A percentile compares a stretch with the other conserved stretches of the same genome.
These are phyloP conservation scores for Casuarina glauca DNA, from an alignment of 306 rosid species.

Conservation along the genomic window DNA sequence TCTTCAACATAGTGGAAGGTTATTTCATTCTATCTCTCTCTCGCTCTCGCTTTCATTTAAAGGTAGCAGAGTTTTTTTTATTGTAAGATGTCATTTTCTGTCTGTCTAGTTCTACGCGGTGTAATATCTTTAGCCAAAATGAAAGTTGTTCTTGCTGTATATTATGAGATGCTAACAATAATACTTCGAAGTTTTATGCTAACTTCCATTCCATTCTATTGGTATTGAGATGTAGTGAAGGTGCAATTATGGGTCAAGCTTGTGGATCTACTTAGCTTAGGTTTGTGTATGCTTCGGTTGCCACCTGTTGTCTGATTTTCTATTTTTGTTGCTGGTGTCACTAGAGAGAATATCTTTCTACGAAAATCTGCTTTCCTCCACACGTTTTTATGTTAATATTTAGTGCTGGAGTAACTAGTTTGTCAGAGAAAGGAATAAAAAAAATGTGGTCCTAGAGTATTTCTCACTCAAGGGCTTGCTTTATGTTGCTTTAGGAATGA, in stretches of 20 bases:
- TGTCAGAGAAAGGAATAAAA: no score
- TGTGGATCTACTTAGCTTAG: not conserved
- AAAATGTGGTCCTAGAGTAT: no score
- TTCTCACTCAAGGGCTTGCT: no score
- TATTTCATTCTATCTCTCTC: constrained; percentile 7
- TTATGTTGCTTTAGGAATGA: no score
- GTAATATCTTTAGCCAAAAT: not conserved
- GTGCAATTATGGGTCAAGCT: not conserved
- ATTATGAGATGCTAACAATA: constrained; percentile 7
- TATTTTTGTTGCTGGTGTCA: not conserved
- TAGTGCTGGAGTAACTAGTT: no score
- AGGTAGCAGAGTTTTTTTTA: constrained; percentile 10
- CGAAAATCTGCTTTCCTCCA: not conserved
- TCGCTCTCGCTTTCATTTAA: not conserved
- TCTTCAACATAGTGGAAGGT: constrained; percentile 19
- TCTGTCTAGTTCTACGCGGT: not conserved
- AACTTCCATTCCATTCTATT: not conserved
- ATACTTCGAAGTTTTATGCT: not conserved
- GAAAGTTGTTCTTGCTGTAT: constrained; percentile 20
- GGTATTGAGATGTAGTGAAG: not conserved
- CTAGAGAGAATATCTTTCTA: not conserved
- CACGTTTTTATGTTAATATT: no score
- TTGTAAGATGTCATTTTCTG: not conserved
- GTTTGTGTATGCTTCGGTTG: not conserved
- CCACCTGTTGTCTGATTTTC: not conserved